A percentile compares a stretch with the other conserved stretches of the same genome.
phyloP scores from a whole-genome alignment of 495 filamentous ascomycete species.

The Thermothielavioides terrestris region DNA sequence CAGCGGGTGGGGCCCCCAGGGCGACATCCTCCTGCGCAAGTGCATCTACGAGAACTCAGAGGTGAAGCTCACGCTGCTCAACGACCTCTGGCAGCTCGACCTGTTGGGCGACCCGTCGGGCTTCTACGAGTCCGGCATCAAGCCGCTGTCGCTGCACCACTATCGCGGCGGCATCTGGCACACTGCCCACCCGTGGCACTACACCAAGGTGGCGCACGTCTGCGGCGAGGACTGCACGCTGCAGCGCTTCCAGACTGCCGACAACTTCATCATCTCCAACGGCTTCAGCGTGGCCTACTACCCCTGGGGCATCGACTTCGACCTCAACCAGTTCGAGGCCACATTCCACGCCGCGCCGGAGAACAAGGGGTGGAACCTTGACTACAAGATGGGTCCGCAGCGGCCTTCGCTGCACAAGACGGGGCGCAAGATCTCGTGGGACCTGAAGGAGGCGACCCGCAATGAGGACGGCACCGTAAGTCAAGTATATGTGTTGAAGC shows the following conservation, averaged over 20 bases:
- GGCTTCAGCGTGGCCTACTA: constrained; percentile 59
- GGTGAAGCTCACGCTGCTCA: constrained; percentile 50
- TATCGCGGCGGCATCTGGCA: constrained; percentile 50
- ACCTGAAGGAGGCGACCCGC: constrained; percentile 37
- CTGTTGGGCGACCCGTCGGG: constrained; percentile 57
- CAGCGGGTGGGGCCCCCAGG: constrained; percentile 48
- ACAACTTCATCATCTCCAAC: constrained; percentile 55
- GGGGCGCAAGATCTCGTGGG: constrained; percentile 46
- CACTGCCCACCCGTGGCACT: constrained; percentile 49
- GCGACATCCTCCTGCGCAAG: constrained; percentile 58
- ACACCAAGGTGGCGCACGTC: constrained; percentile 54
- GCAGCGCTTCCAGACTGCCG: constrained; percentile 55
- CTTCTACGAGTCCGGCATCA: constrained; percentile 58
- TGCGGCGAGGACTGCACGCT: constrained; percentile 58
- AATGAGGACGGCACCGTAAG: constrained; percentile 36
- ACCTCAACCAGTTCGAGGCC: constrained; percentile 55
- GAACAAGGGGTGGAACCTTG: constrained; percentile 45
- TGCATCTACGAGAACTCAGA: constrained; percentile 60
- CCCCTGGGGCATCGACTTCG: constrained; percentile 47
- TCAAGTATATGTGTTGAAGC: constrained; percentile 40
- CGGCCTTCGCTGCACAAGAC: constrained; percentile 37
- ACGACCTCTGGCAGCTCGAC: constrained; percentile 59
- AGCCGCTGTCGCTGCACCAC: constrained; percentile 58
- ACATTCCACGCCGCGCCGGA: constrained; percentile 52
- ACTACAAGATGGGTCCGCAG: constrained; percentile 44